Evolutionary conservation across 2,329 filamentous ascomycete species (phyloP).

Genomic region (Neonectria hederae): DNA sequence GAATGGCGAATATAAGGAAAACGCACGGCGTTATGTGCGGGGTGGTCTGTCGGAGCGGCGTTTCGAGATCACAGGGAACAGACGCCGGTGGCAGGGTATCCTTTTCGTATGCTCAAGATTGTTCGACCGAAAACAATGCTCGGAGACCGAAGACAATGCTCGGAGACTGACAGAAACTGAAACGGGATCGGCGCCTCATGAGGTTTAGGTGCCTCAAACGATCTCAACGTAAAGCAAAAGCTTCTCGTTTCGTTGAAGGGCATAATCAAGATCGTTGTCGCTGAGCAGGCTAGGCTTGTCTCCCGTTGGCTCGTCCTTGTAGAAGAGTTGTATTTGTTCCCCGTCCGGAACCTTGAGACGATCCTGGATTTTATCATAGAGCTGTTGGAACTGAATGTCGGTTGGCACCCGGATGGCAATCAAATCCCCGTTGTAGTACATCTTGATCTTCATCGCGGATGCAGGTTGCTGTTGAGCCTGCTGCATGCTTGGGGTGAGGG

Average conservation of each 20-base stretch:
- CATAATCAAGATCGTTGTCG: constrained; percentile 82
- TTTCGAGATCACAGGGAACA: constrained; percentile 19
- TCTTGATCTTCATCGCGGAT: constrained; percentile 87
- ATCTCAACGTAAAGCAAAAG: constrained; percentile 78
- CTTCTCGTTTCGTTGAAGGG: constrained; percentile 86
- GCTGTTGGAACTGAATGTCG: constrained; percentile 79
- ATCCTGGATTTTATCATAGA: constrained; percentile 86
- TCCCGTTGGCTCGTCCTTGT: constrained; percentile 84
- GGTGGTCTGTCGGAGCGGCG: constrained; percentile 20
- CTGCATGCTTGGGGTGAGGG: constrained; percentile 58
- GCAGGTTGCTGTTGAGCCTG: constrained; percentile 48
- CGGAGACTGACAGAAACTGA: constrained; percentile 33
- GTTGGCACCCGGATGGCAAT: constrained; percentile 89
- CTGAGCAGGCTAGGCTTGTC: constrained; percentile 79
- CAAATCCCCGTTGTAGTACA: constrained; percentile 90
- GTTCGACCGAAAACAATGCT: constrained; percentile 11
- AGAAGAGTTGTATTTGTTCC: constrained; percentile 81
- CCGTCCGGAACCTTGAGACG: constrained; percentile 76
- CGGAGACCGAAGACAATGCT: constrained; percentile 17
- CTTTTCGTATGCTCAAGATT: constrained; percentile 10
- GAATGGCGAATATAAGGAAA: constrained; percentile 24
- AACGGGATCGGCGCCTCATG: constrained; percentile 30
- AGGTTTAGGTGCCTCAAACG: constrained; percentile 45
- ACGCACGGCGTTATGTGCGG: constrained; percentile 18
- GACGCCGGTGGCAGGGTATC: constrained; percentile 12